Conservation (phyloP, 2,329 filamentous ascomycete genomes). For the Leptographium wingfieldii region DNA sequence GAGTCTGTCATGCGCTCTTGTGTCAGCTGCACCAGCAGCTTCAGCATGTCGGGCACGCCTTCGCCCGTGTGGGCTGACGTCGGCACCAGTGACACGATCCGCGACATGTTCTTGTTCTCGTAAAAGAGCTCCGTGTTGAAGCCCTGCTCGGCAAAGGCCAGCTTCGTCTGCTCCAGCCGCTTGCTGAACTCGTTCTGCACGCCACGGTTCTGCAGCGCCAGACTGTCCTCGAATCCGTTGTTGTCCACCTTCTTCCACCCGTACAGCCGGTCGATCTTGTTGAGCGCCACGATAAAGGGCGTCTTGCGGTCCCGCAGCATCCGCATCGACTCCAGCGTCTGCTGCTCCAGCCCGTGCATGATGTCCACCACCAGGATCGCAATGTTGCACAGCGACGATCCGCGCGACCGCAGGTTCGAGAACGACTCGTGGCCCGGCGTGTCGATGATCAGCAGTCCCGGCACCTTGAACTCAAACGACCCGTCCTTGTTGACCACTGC, state of each 20-base stretch:
- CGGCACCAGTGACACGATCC: constrained; percentile 87
- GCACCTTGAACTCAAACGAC: constrained; percentile 91
- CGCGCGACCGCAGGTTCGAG: constrained; percentile 91
- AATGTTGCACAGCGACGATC: constrained; percentile 98
- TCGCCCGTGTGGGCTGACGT: constrained; percentile 98
- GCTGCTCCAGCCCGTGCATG: constrained; percentile 96
- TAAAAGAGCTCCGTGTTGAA: constrained; percentile 97
- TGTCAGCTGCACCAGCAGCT: constrained; percentile 80
- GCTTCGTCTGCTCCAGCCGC: constrained; percentile 78
- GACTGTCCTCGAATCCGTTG: constrained; percentile 92
- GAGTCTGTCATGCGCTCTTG: constrained; percentile 96
- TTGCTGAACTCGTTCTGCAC: constrained; percentile 92
- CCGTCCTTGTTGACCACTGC: constrained; percentile 84
- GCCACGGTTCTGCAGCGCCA: constrained; percentile 79
- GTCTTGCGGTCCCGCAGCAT: constrained; percentile 87
- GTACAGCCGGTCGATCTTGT: constrained; percentile 99
- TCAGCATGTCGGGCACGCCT: constrained; percentile 97
- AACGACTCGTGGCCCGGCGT: constrained; percentile 99
- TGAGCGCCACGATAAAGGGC: constrained; percentile 94
- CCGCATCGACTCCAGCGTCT: constrained; percentile 95
- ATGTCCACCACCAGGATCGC: constrained; percentile 98
- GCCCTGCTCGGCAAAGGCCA: constrained; percentile 88
- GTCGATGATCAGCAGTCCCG: constrained; percentile 91
- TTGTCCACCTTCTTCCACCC: constrained; percentile 98
- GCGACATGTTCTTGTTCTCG: constrained; percentile 95